Evolutionary conservation across 2,329 filamentous ascomycete species (phyloP).

Genomic region (Pseudogymnoascus sp.): DNA sequence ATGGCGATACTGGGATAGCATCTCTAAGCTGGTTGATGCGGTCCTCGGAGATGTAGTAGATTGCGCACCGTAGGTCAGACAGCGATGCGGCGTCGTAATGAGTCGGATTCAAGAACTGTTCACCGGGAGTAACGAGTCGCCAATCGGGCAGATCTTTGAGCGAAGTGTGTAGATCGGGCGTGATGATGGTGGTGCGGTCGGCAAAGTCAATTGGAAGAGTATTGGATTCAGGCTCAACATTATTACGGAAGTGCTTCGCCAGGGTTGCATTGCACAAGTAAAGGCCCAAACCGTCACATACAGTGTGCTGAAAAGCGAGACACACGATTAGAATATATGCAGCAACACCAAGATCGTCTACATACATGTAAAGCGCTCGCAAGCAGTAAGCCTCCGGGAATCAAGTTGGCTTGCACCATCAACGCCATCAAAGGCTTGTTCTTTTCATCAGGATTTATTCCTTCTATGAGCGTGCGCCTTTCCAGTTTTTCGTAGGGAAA

Average conservation of each 20-base stretch:
- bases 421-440: neutral
- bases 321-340: neutral
- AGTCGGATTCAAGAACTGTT: neutral
- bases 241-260: neutral
- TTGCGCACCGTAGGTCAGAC: neutral
- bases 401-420: conserved; percentile 3
- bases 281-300: neutral
- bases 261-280: neutral
- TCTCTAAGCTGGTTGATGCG: neutral
- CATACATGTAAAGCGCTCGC: conserved; percentile 5
- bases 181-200: neutral
- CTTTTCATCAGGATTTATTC: neutral
- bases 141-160: conserved; percentile 1
- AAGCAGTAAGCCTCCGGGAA: neutral
- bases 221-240: neutral
- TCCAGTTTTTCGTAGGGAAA: neutral
- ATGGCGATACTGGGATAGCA: neutral
- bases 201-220: neutral
- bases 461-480: neutral
- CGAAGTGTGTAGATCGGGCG: neutral
- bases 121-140: neutral
- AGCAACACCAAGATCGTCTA: neutral
- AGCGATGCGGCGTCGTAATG: neutral
- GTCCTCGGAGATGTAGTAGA: neutral
- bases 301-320: neutral